A percentile compares a stretch with the other conserved stretches of the same genome.
Conservation (phyloP, 257 asterid genomes). For the Nicotiana attenuata region DNA sequence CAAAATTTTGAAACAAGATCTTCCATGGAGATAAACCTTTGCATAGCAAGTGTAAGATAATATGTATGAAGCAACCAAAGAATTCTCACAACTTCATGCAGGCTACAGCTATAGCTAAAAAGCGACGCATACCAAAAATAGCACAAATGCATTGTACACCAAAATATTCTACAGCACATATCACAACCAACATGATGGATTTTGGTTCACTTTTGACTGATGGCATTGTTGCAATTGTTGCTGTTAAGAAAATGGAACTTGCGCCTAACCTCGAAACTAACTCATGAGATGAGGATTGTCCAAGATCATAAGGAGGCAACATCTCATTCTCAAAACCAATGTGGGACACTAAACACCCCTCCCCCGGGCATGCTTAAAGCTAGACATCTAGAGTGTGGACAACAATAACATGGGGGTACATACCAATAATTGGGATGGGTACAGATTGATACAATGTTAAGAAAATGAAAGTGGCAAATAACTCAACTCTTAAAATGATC, state of each 20-base stretch:
- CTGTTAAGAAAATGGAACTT: background rate
- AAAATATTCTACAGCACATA: background rate
- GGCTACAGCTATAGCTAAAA: background rate
- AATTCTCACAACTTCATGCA: background rate
- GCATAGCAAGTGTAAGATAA: background rate
- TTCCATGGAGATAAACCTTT: background rate
- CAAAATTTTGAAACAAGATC: background rate
- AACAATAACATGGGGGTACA: background rate
- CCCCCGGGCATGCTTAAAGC: background rate
- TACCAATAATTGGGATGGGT: constrained; percentile 5
- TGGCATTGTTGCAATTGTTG: background rate
- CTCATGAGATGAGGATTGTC: background rate
- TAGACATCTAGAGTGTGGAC: background rate
- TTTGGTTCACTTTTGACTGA: background rate
- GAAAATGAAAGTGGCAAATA: background rate
- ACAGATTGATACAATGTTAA: background rate
- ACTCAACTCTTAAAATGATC: no score
- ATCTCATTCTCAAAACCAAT: background rate
- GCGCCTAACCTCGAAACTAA: background rate
- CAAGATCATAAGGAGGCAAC: background rate
- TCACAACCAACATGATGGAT: background rate
- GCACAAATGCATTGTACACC: background rate
- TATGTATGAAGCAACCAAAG: background rate
- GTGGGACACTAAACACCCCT: background rate
- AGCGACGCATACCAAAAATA: background rate